phyloP scores from a whole-genome alignment of 164 flowering plant genomes.

The Vitis labrusca region DNA sequence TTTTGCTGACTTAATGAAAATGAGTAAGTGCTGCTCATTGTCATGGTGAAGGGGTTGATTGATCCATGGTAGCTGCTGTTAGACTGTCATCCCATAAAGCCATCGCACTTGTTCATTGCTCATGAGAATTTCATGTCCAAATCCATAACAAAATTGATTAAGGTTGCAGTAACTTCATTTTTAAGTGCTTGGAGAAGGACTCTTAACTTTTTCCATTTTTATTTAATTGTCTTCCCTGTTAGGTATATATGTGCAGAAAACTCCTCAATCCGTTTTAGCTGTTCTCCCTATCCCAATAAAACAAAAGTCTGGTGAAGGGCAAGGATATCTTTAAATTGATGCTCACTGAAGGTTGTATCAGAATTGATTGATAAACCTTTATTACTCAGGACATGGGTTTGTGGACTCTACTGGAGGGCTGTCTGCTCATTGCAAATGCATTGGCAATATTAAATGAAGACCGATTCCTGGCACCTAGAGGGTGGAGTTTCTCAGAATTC shows the following conservation, averaged over 20 bases:
- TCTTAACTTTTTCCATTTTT: neutral
- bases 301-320: neutral
- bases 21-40: neutral
- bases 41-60: no score
- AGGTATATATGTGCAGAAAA: no score
- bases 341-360: neutral
- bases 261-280: neutral
- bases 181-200: neutral
- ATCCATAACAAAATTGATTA: no score
- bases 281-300: neutral
- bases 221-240: no score
- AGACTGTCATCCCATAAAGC: neutral
- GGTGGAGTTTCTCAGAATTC: conserved; percentile 47
- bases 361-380: neutral
- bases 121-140: no score
- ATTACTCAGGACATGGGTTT: conserved; percentile 38
- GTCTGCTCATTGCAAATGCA: conserved; percentile 46
- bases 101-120: no score
- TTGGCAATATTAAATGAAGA: conserved; percentile 49
- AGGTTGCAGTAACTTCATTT: neutral
- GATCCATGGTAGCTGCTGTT: no score
- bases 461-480: conserved; percentile 47
- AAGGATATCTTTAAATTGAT: neutral
- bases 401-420: conserved; percentile 55
- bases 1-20: neutral